Conservation (phyloP, 2,329 filamentous ascomycete genomes). For the Coccinonectria pachysandricola region DNA sequence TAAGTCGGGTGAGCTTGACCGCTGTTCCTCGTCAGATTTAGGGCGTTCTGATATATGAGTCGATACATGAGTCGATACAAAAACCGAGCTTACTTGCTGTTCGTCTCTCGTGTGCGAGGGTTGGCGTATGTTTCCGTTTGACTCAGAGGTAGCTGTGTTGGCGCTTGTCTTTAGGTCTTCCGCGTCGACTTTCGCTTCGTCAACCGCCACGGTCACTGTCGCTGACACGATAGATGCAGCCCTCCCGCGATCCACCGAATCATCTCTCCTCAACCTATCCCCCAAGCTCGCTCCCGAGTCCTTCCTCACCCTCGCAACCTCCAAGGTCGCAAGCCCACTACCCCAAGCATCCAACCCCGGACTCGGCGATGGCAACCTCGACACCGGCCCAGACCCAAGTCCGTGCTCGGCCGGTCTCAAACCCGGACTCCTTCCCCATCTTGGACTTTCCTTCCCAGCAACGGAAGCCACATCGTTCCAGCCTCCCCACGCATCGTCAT, state of each 20-base stretch:
- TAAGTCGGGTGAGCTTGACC: conserved; percentile 11
- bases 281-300: conserved; percentile 20
- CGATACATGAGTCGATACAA: too few species aligned
- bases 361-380: conserved; percentile 20
- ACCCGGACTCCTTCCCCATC: conserved; percentile 24
- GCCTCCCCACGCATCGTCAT: conserved; percentile 26
- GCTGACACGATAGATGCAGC: too few species aligned
- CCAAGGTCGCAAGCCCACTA: conserved; percentile 8
- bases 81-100: too few species aligned
- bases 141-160: too few species aligned
- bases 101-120: too few species aligned
- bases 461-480: conserved; percentile 19
- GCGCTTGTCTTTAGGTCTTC: too few species aligned
- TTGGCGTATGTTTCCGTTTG: too few species aligned
- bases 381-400: conserved; percentile 12
- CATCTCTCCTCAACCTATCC: conserved; percentile 9
- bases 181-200: too few species aligned
- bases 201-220: too few species aligned
- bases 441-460: conserved; percentile 15
- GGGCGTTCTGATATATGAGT: conserved; percentile 6
- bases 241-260: too few species aligned
- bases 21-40: conserved; percentile 6
- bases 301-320: conserved; percentile 8
- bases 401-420: conserved; percentile 17
- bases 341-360: conserved; percentile 15